A percentile compares a stretch with the other conserved stretches of the same genome.
These are phyloP conservation scores for Vicia faba DNA, from an alignment of 306 rosid species.

Conservation along the genomic window DNA sequence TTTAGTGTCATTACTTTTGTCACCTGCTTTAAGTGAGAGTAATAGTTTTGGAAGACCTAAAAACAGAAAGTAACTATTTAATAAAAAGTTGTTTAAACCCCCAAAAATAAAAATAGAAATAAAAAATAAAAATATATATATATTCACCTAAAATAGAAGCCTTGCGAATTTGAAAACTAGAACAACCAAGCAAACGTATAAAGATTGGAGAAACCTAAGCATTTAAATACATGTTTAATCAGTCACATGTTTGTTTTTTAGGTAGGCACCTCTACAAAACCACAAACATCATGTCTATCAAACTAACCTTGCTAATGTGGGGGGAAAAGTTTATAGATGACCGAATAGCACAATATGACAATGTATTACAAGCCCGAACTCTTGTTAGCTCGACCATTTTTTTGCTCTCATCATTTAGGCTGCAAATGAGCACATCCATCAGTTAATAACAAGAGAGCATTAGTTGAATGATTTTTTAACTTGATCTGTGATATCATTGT, in stretches of 20 bases:
- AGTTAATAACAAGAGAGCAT: no score
- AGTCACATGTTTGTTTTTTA: not conserved
- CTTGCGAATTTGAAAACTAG: not conserved
- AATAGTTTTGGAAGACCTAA: slow-evolving; percentile 33
- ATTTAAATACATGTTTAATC: slow-evolving; percentile 6
- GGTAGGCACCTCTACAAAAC: not conserved
- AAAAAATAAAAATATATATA: not conserved
- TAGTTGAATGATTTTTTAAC: no score
- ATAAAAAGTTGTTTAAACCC: not conserved
- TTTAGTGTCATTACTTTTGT: not conserved
- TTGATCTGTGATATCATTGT: no score
- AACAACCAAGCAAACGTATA: not conserved
- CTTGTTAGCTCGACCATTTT: no score
- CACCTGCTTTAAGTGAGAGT: not conserved
- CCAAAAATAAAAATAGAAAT: not conserved
- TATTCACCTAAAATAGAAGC: slow-evolving; percentile 32
- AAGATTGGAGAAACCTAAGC: slow-evolving; percentile 31
- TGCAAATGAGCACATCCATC: no score
- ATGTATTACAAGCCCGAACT: slow-evolving; percentile 17
- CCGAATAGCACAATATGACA: slow-evolving; percentile 28
- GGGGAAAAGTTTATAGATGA: not conserved
- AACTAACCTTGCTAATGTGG: slow-evolving; percentile 24
- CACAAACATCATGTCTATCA: not conserved
- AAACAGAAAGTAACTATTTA: slow-evolving; percentile 28
- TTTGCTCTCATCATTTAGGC: no score